These are phyloP conservation scores for Penicillium coprophilum DNA, from an alignment of 495 filamentous ascomycete species.

Conservation along the genomic window DNA sequence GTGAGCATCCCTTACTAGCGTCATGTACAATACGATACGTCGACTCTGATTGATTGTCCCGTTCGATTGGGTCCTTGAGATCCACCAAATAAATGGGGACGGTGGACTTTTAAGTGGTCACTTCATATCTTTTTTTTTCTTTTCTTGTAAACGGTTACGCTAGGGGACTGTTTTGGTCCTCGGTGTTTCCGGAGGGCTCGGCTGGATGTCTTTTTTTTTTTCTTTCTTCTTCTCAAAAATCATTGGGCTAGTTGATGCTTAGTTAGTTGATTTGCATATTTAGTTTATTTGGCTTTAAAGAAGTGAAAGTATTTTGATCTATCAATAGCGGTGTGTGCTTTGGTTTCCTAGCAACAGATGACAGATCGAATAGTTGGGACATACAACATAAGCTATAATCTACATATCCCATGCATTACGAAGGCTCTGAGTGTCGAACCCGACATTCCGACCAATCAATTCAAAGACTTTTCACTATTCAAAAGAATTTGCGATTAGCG, in stretches of 20 bases:
- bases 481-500: conserved; percentile 13
- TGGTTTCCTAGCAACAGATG: conserved; percentile 29
- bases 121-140: conserved; percentile 9
- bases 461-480: conserved; percentile 20
- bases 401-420: not conserved
- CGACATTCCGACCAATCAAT: conserved; percentile 18
- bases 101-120: conserved; percentile 5
- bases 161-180: conserved; percentile 38
- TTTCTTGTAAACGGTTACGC: conserved; percentile 39
- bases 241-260: not conserved
- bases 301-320: conserved; percentile 1
- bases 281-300: not conserved
- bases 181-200: conserved; percentile 25
- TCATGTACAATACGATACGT: conserved; percentile 8
- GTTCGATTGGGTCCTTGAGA: conserved; percentile 21
- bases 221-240: not conserved
- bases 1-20: conserved; percentile 26
- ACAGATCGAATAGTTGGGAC: conserved; percentile 29
- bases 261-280: not conserved
- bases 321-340: conserved; percentile 24
- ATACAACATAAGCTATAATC: no score
- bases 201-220: not conserved
- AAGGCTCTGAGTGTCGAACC: not conserved
- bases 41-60: conserved; percentile 13
- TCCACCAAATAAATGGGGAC: conserved; percentile 5